Base-by-base conservation (phyloP, 495 filamentous ascomycete genomes). In the Penicillium nucicola region DNA sequence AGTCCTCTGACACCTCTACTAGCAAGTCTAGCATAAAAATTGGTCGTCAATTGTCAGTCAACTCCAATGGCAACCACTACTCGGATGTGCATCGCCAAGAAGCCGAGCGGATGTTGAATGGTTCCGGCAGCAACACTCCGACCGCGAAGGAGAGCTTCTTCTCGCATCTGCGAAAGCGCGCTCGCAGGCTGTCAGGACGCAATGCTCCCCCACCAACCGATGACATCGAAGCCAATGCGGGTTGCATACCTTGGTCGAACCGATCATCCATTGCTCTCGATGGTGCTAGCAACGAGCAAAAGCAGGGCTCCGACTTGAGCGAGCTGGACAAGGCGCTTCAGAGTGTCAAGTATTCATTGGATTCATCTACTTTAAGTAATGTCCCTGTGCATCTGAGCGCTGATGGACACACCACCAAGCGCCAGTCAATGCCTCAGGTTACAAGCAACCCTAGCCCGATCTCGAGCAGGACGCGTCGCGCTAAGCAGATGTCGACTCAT, bases 131-230 rank as follows among this genome's bases (percentile, higher is more conserved):
- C 74, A 40, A 87, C 82, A 50, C 87, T 82, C 20, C 81, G 71
- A 64, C 56, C 7, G 81, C 78, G 50, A 87, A 92, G 59, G 93
- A 97, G 63, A 87, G 92, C 66, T 97, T 97, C 73, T 97, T 98
- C 69, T 97, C 95, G 7, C 95, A 99, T 58, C 79, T 99, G 5
- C 83, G 95, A 34, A 99, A 99, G 68, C 84, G 91, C 19, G 95
- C 95, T 7, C 83, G 95, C 53, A 80, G 95, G 56, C 82, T 99
- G 20, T 99, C 95, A 28, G 95, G 93, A 30, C 84, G 90, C 19
- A 88, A 92, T 60, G 89, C 92, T 66, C 79, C 82, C 20, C 78
- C 84, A 45, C 81, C 89, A 9, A 76, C 80, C 39, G 92, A 96
- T 53, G 92, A 97, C 61, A 71, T 96, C 37, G 95, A 97, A 61